Evolutionary conservation across 805 yeast genomes (phyloP), one percentile per base, ranked within the genome.

Genomic region (Millerozyma miso): DNA sequence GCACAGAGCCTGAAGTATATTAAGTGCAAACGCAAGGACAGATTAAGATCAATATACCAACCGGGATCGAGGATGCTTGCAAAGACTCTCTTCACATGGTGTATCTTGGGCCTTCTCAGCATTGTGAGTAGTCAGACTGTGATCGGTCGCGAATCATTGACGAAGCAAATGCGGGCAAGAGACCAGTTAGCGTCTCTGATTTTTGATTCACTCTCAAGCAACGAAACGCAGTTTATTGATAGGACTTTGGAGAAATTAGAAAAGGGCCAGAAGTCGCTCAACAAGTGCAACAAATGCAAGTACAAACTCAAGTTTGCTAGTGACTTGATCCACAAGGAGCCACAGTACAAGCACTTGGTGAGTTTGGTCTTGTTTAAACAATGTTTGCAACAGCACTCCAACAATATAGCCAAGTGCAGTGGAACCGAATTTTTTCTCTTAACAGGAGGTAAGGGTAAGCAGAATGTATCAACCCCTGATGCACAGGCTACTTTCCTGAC

Each of bases 391-490:
- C 33, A 44, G 31, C 60, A 68, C 47, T 59, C 63, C 19, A 50
- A 56, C 15, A 48, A 53, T 18, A 65, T 63, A 38, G 38, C 53
- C 23, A 59, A 55, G 31, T 69, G 74, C 51, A 59, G 62, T 42
- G 57, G 61, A 29, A 49, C 51, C 32, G 72, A 69, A 44, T 69
- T 69, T 45, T 69, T 68, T 47, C 46, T 69, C 42, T 59, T 65
- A 33, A 69, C 73, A 35, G 20, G 23, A 35, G 31, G 13, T 12
- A 19, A 19, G 29, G 56, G 60, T 36, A 51, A 65, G 19, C 35
- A 54, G 37, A 47, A 54, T 38, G 51, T 49, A n/a, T 54, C 53
- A 20, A 51, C 47, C 20, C 50, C 53, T 15, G 47, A 51, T 14
- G 49, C 42, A 16, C 49, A 62, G 1, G 66, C 69, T 19, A 42